Evolutionary conservation across 176 grass and related monocot genomes (phyloP), one percentile per base, ranked within the genome.

Genomic region (Pharus latifolius): DNA sequence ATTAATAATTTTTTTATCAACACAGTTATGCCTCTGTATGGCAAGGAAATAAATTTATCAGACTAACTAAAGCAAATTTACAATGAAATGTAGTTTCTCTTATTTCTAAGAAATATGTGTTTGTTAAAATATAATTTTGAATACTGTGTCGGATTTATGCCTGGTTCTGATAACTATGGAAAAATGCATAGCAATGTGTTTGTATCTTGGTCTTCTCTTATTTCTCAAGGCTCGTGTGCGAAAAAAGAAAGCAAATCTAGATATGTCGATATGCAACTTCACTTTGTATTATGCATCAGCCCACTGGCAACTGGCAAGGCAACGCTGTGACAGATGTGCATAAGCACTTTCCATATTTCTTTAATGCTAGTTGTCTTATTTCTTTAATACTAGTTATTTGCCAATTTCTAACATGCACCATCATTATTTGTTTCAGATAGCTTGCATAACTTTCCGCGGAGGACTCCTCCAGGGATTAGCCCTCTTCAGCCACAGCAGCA

Each of bases 371-470:
- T 51, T 12, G 20, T 50, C n/a, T 50, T 30, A 16, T 49, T 43
- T 40, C 11, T 54, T 18, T 60, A 3, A 60, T 24, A 14, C 31
- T 41, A 7, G 24, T 35, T 43, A 65, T 14, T 17, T 73, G 24
- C 25, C 26, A 27, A 29, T 20, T 52, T 27, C 45, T 78, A 53
- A 69, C 46, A 34, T 38, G 19, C 31, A 33, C 17, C 26, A 58
- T 55, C 5, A 43, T 81, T 46, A 57, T 17, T 74, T 42, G 17
- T 69, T 80, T 84, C 91, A 96, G 91, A 85, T 53, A 88, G 87
- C 63, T 77, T 96, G 69, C 78, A 82, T 56, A 96, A 91, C 28
- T 96, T 96, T 17, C 91, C 87, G 23, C 56, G 87, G 67, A 87
- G 87, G 68, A 87, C 81, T 40, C 61, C 77, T n/a, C 84, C 87